phyloP scores from a whole-genome alignment of 1,284 basidiomycete species.

The Schizophyllum amplum region DNA sequence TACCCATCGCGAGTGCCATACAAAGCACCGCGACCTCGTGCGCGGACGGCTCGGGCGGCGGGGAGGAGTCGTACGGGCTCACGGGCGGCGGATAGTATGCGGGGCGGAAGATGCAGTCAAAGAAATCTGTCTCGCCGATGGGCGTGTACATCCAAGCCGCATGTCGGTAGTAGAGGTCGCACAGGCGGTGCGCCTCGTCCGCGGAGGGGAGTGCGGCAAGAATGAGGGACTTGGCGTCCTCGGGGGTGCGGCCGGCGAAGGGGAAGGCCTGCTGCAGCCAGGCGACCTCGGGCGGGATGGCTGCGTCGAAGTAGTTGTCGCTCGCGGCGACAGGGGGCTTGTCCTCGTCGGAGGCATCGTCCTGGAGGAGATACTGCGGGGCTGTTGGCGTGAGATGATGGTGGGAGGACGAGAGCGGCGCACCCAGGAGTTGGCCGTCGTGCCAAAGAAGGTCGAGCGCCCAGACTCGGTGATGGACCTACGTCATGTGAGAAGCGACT shows the following conservation, averaged over 20 bases:
- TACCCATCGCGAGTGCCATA: slow-evolving; percentile 40
- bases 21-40: slow-evolving; percentile 38
- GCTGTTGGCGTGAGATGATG: slow-evolving; percentile 1
- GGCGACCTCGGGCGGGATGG: slow-evolving; percentile 42
- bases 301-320: slow-evolving; percentile 20
- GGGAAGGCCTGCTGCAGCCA: slow-evolving; percentile 57
- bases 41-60: slow-evolving; percentile 13
- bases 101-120: slow-evolving; percentile 39
- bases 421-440: slow-evolving; percentile 61
- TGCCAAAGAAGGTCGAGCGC: slow-evolving; percentile 55
- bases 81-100: slow-evolving; percentile 39
- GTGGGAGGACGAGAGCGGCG: slow-evolving; percentile 15
- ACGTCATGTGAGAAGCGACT: slow-evolving; percentile 12
- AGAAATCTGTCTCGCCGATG: slow-evolving; percentile 47
- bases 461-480: slow-evolving; percentile 56
- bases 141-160: slow-evolving; percentile 67
- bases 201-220: slow-evolving; percentile 38
- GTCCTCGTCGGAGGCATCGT: slow-evolving; percentile 48
- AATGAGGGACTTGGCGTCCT: slow-evolving; percentile 35
- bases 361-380: slow-evolving; percentile 43
- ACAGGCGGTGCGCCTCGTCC: slow-evolving; percentile 33
- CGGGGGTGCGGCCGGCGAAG: slow-evolving; percentile 36
- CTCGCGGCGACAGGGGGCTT: slow-evolving; percentile 24
- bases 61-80: slow-evolving; percentile 12
- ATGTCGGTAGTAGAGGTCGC: slow-evolving; percentile 50